These are phyloP conservation scores for Vigna nakashimae DNA, from an alignment of 306 rosid genomes.

Conservation along the genomic window DNA sequence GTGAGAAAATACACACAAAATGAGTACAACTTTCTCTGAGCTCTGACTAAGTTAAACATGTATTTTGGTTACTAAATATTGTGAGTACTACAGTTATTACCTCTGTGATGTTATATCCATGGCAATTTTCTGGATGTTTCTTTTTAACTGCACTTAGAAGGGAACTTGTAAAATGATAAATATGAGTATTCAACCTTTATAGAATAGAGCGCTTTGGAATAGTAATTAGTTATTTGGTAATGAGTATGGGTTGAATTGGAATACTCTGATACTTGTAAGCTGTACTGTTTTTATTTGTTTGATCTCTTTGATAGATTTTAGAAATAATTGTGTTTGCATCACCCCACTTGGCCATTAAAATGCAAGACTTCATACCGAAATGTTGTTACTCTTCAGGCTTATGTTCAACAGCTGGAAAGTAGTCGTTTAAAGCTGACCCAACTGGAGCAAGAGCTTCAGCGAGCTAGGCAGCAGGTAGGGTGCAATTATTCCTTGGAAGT, in stretches of 20 bases:
- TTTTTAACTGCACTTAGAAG: neutral
- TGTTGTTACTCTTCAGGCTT: neutral
- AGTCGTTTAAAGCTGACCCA: slow-evolving; percentile 96
- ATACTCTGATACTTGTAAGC: slow-evolving; percentile 22
- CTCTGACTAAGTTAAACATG: neutral
- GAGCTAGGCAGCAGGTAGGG: slow-evolving; percentile 94
- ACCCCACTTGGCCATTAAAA: slow-evolving; percentile 21
- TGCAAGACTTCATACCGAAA: slow-evolving; percentile 7
- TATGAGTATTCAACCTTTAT: neutral
- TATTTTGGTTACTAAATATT: neutral
- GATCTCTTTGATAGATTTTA: slow-evolving; percentile 1
- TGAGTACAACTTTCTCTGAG: too few species aligned
- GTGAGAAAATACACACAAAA: slow-evolving; percentile 5
- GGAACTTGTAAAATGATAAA: slow-evolving; percentile 11
- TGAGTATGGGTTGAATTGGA: slow-evolving; percentile 5
- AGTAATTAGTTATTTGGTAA: neutral
- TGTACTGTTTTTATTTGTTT: slow-evolving; percentile 16
- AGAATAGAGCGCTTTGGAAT: neutral
- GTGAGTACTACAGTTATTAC: neutral
- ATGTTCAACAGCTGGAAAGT: slow-evolving; percentile 92
- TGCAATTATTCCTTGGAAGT: slow-evolving; percentile 24
- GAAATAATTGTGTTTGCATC: slow-evolving; percentile 21
- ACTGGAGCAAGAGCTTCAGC: slow-evolving; percentile 98
- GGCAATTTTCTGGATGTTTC: neutral
- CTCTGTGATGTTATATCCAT: neutral